A percentile compares a stretch with the other conserved stretches of the same genome.
Conservation (phyloP, 371 early-diverging fungal species). For the Modicella reniformis region DNA sequence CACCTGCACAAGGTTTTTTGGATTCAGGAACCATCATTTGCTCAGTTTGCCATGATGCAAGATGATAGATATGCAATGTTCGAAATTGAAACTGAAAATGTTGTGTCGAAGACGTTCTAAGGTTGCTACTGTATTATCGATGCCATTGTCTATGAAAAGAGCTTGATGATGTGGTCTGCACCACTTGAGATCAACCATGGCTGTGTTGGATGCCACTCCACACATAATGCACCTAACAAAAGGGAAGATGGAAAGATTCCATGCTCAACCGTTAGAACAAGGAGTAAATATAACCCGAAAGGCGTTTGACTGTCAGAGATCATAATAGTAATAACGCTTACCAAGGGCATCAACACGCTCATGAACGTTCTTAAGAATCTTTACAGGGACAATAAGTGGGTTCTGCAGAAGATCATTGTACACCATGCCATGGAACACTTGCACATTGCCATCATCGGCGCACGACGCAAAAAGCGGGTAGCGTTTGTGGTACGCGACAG, state of each 20-base stretch:
- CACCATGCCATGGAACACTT: slow-evolving; percentile 97
- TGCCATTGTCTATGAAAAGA: slow-evolving; percentile 70
- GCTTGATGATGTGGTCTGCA: slow-evolving; percentile 79
- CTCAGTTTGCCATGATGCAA: too few species aligned
- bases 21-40: too few species aligned
- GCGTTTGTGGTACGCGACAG: slow-evolving; percentile 85
- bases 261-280: background rate
- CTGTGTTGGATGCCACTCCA: slow-evolving; percentile 94
- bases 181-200: slow-evolving; percentile 94
- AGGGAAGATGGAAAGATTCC: too few species aligned
- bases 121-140: too few species aligned
- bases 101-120: too few species aligned
- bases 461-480: slow-evolving; percentile 95
- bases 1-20: too few species aligned
- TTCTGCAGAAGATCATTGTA: slow-evolving; percentile 93
- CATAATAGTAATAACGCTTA: slow-evolving; percentile 19
- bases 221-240: slow-evolving; percentile 83
- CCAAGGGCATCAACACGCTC: slow-evolving; percentile 77
- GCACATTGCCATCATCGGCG: slow-evolving; percentile 92
- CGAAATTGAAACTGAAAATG: too few species aligned
- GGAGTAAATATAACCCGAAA: background rate
- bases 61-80: too few species aligned
- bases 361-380: slow-evolving; percentile 86
- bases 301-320: too few species aligned
- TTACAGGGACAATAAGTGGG: slow-evolving; percentile 97